These are phyloP conservation scores for Trichoderma reesei DNA, from an alignment of 495 filamentous ascomycete species.

Conservation along the genomic window DNA sequence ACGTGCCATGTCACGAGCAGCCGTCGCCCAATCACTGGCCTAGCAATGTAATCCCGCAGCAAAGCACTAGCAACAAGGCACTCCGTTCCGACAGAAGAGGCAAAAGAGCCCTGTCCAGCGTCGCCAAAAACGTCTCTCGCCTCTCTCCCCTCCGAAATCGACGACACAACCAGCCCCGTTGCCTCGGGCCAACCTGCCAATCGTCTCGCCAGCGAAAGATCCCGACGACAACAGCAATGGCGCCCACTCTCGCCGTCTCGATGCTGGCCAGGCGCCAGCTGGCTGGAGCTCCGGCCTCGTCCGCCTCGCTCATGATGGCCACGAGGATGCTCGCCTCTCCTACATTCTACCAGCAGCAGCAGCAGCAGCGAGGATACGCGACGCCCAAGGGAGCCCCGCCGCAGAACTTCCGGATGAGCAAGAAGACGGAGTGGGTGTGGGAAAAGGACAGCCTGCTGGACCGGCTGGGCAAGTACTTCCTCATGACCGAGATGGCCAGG, in stretches of 20 bases:
- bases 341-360: not conserved
- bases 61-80: not conserved
- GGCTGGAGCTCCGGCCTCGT: slow-evolving; percentile 5
- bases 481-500: slow-evolving; percentile 86
- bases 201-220: slow-evolving; percentile 6
- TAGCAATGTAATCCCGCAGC: slow-evolving; percentile 25
- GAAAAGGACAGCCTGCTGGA: slow-evolving; percentile 61
- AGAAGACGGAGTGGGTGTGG: slow-evolving; percentile 60
- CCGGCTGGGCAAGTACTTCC: slow-evolving; percentile 83
- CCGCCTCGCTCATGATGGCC: slow-evolving; percentile 15
- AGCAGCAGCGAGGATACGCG: slow-evolving; percentile 40
- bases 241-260: slow-evolving; percentile 5
- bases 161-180: not conserved
- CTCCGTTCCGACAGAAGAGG: too few relatives aligned
- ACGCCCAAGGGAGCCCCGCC: slow-evolving; percentile 70
- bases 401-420: slow-evolving; percentile 62
- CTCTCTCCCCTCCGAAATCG: slow-evolving; percentile 2
- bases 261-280: slow-evolving; percentile 11
- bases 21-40: slow-evolving; percentile 21
- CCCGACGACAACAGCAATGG: slow-evolving; percentile 2
- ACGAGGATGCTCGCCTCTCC: slow-evolving; percentile 36
- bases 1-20: slow-evolving; percentile 13
- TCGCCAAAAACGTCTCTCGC: slow-evolving; percentile 6
- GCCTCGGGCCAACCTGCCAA: slow-evolving; percentile 9
- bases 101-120: slow-evolving; percentile 4